These are phyloP conservation scores for Aspergillus neoniger DNA, from an alignment of 2,329 filamentous ascomycete genomes.

Conservation along the genomic window DNA sequence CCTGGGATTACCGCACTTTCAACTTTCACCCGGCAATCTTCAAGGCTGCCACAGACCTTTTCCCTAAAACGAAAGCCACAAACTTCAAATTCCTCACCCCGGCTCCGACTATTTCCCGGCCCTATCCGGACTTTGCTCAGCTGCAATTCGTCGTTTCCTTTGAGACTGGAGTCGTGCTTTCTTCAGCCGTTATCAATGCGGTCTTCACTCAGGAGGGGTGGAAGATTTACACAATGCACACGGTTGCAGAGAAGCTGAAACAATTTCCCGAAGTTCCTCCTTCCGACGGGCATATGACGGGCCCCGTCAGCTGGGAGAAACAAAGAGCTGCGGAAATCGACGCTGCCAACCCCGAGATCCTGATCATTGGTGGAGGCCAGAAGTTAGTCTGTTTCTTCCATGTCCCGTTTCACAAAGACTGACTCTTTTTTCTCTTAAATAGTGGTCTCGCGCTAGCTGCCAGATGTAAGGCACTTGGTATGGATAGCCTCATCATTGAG, in stretches of 20 bases:
- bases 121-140: conserved; percentile 32
- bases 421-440: neutral
- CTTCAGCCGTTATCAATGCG: conserved; percentile 35
- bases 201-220: conserved; percentile 36
- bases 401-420: neutral
- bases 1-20: conserved; percentile 42
- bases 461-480: conserved; percentile 26
- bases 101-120: conserved; percentile 23
- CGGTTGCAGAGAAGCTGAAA: conserved; percentile 35
- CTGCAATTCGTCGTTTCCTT: conserved; percentile 36
- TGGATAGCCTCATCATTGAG: conserved; percentile 35
- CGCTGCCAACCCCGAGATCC: conserved; percentile 26
- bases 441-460: conserved; percentile 31
- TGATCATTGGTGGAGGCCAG: conserved; percentile 30
- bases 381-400: conserved; percentile 5
- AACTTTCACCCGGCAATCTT: conserved; percentile 35
- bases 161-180: conserved; percentile 31
- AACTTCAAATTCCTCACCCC: conserved; percentile 31
- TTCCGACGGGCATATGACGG: conserved; percentile 39
- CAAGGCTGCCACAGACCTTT: conserved; percentile 37
- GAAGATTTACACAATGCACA: conserved; percentile 40
- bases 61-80: conserved; percentile 30
- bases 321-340: conserved; percentile 31
- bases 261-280: conserved; percentile 33
- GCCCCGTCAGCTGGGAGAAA: conserved; percentile 34